Conservation (phyloP, 164 flowering plant species). For the Piper longum region DNA sequence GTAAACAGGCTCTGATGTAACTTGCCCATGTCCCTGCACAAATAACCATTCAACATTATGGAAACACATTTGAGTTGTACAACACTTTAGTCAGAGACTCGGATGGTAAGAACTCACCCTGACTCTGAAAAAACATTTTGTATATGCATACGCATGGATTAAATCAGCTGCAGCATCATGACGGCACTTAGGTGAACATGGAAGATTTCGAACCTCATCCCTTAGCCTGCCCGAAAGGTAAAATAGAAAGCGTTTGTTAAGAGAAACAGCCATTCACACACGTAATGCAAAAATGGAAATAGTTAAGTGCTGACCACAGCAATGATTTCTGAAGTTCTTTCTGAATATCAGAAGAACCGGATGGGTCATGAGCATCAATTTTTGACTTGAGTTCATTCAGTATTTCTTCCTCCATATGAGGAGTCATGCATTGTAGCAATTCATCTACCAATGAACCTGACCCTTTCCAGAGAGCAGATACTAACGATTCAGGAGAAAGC, state of each 20-base stretch:
- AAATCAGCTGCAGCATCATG: constrained; percentile 99
- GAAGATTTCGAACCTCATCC: constrained; percentile 84
- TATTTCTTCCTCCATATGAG: constrained; percentile 54
- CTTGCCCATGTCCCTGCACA: constrained; percentile 62
- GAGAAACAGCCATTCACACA: background rate
- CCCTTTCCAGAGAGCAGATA: constrained; percentile 76
- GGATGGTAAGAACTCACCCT: constrained; percentile 32
- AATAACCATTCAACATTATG: constrained; percentile 2
- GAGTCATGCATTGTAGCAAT: constrained; percentile 70
- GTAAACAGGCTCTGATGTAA: constrained; percentile 86
- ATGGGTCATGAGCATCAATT: constrained; percentile 67
- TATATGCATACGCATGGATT: constrained; percentile 85
- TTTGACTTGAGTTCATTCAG: constrained; percentile 49
- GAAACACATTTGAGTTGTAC: background rate
- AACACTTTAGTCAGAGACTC: background rate
- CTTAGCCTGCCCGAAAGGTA: constrained; percentile 56
- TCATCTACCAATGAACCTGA: constrained; percentile 86
- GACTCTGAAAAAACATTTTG: constrained; percentile 65
- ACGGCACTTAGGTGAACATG: constrained; percentile 73
- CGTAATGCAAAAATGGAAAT: background rate
- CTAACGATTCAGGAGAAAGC: constrained; percentile 60
- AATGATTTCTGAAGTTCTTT: constrained; percentile 63
- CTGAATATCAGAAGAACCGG: constrained; percentile 48
- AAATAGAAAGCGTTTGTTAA: background rate
- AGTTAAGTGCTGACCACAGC: constrained; percentile 39